Conservation (phyloP, 2,329 filamentous ascomycete species). For the Cladophialophora carrionii region DNA sequence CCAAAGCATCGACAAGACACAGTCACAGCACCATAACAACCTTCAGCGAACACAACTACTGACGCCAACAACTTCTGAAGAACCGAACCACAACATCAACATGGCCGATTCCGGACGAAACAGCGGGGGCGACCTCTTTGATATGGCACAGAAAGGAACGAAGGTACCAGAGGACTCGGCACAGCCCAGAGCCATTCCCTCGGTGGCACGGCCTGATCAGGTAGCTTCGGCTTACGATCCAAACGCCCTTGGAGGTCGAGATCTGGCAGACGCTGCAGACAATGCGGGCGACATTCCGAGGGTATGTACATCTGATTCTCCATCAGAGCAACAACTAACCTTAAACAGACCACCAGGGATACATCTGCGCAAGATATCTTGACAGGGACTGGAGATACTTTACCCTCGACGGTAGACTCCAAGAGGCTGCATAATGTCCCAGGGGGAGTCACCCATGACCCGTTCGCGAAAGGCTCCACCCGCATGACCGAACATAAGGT, state of each 20-base stretch:
- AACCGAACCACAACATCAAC: background rate
- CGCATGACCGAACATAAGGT: constrained; percentile 48
- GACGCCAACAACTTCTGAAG: background rate
- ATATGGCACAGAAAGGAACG: constrained; percentile 48
- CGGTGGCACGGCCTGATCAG: constrained; percentile 55
- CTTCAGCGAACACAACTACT: background rate
- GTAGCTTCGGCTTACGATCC: constrained; percentile 43
- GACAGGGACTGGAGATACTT: constrained; percentile 48
- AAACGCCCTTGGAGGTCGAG: constrained; percentile 44
- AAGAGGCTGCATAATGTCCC: constrained; percentile 46
- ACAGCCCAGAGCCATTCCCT: constrained; percentile 52
- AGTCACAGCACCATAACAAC: background rate
- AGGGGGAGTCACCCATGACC: constrained; percentile 41
- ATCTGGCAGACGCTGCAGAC: constrained; percentile 50
- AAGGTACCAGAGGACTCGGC: constrained; percentile 52
- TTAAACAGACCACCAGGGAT: constrained; percentile 40
- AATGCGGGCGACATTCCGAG: constrained; percentile 55
- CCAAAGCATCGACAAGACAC: background rate
- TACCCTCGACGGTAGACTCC: constrained; percentile 46
- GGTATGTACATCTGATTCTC: constrained; percentile 30
- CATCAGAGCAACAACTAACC: background rate
- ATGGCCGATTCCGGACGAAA: constrained; percentile 36
- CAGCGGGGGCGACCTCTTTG: constrained; percentile 46
- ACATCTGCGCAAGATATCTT: constrained; percentile 46
- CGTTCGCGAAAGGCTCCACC: constrained; percentile 45